Conservation (phyloP, 345 rosid species). For the Hibiscus mutabilis region DNA sequence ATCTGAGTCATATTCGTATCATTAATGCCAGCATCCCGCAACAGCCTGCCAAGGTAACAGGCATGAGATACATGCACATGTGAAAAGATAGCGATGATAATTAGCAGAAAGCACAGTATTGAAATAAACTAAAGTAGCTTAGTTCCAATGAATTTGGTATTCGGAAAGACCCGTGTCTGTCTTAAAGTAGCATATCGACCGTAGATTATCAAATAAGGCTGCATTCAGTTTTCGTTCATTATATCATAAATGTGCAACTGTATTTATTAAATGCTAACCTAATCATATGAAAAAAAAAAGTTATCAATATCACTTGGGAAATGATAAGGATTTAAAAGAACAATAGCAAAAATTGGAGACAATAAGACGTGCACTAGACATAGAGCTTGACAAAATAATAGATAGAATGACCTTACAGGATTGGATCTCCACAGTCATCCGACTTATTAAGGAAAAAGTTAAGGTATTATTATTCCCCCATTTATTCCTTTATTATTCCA, state of each 20-base stretch:
- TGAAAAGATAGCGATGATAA: not conserved
- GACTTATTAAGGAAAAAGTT: not conserved
- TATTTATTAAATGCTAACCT: not conserved
- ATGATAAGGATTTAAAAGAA: not conserved
- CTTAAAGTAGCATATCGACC: not conserved
- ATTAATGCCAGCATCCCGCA: constrained; percentile 76
- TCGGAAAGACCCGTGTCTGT: not conserved
- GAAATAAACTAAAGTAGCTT: not conserved
- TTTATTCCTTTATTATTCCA: not conserved
- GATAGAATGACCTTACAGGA: not conserved
- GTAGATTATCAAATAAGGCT: not conserved
- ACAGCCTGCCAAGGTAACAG: constrained; percentile 42
- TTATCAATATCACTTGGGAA: not conserved
- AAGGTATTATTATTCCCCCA: not conserved
- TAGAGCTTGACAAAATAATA: not conserved
- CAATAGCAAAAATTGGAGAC: not conserved
- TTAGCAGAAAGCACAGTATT: not conserved
- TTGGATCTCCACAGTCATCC: not conserved
- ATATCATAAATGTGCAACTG: not conserved
- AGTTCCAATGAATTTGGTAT: not conserved
- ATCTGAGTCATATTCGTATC: constrained; percentile 67
- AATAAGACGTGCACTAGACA: not conserved
- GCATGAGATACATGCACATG: not conserved
- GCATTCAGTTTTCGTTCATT: not conserved
- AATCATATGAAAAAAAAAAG: not conserved